phyloP scores from a whole-genome alignment of 129 eudicot species.

The Mikania micrantha region DNA sequence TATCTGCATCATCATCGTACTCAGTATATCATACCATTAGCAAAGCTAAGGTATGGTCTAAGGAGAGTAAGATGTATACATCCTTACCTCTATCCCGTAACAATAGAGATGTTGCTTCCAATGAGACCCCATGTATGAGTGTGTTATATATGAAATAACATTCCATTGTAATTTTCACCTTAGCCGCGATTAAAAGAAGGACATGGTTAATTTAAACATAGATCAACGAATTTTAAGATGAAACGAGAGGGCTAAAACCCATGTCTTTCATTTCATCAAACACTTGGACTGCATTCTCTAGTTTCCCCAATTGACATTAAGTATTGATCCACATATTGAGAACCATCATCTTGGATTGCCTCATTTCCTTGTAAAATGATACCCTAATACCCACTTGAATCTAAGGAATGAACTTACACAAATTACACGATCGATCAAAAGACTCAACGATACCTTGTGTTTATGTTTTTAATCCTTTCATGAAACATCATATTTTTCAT shows the following conservation, averaged over 20 bases:
- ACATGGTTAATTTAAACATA: conserved; percentile 49
- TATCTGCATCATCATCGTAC: no score
- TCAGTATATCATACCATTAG: no score
- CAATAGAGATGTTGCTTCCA: no score
- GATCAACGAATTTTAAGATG: conserved; percentile 58
- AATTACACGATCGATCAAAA: conserved; percentile 81
- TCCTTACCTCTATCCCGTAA: no score
- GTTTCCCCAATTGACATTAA: conserved; percentile 45
- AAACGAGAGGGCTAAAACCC: conserved; percentile 44
- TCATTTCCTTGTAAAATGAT: conserved; percentile 54
- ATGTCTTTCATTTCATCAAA: conserved; percentile 52
- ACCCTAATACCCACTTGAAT: conserved; percentile 41
- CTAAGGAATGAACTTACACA: conserved; percentile 51
- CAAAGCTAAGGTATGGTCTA: no score
- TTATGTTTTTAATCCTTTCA: no score
- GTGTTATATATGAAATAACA: no score
- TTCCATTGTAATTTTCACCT: conserved; percentile 58
- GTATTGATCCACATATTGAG: conserved; percentile 60
- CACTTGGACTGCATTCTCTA: conserved; percentile 57
- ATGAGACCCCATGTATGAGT: conserved; percentile 44
- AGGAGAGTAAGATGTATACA: no score
- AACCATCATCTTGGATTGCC: conserved; percentile 42
- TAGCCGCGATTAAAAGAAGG: conserved; percentile 42
- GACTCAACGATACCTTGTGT: no score
- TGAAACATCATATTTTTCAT: no score